A percentile compares a stretch with the other conserved stretches of the same genome.
phyloP scores from a whole-genome alignment of 345 rosid genomes.

The Populus davidiana region DNA sequence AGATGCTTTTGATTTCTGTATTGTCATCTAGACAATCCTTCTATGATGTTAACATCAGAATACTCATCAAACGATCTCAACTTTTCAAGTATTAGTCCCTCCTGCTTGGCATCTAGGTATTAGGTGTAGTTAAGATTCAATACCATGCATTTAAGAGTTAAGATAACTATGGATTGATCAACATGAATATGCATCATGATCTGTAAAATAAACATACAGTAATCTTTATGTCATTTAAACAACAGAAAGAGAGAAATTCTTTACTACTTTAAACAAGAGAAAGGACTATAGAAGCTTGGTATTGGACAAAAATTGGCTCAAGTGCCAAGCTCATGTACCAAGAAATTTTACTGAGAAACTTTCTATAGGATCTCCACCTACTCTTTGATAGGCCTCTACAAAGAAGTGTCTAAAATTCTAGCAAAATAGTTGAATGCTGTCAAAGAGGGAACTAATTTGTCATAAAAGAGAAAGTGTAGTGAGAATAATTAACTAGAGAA shows the following conservation, averaged over 20 bases:
- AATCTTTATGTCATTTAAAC: neutral
- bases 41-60: constrained; percentile 10
- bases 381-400: no score
- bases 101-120: constrained; percentile 64
- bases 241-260: neutral
- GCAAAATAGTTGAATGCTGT: neutral
- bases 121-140: constrained; percentile 38
- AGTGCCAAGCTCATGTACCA: no score
- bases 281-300: neutral
- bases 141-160: neutral
- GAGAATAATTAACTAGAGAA: no score
- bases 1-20: neutral
- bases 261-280: neutral
- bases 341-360: no score
- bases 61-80: constrained; percentile 50
- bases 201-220: neutral
- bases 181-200: neutral
- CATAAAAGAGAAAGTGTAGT: no score
- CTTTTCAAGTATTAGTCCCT: constrained; percentile 63
- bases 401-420: no score
- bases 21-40: constrained; percentile 17
- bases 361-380: no score
- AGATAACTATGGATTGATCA: neutral
- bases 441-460: no score
- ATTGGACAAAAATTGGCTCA: neutral